These are phyloP conservation scores for Acidiella bohemica DNA, from an alignment of 495 filamentous ascomycete species.

Conservation along the genomic window DNA sequence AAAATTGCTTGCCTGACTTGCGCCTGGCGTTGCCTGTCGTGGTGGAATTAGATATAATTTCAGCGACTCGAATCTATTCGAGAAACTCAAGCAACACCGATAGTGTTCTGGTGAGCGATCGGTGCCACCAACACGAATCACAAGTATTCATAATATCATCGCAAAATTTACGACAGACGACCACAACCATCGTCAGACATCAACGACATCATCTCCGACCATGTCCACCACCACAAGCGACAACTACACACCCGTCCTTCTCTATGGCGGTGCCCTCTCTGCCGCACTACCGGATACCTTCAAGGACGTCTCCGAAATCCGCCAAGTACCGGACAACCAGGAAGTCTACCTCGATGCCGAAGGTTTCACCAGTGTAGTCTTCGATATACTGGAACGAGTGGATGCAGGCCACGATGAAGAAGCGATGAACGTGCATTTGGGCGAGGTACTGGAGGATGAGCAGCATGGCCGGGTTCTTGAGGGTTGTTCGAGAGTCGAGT, in stretches of 20 bases:
- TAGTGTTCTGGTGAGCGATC: too few relatives aligned
- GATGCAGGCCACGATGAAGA: slow-evolving; percentile 37
- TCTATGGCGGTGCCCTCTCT: slow-evolving; percentile 73
- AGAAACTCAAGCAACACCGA: too few relatives aligned
- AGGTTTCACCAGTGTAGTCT: slow-evolving; percentile 66
- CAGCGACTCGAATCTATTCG: too few relatives aligned
- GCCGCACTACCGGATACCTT: slow-evolving; percentile 59
- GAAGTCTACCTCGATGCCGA: slow-evolving; percentile 77
- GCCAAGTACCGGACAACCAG: slow-evolving; percentile 86
- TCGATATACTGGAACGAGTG: slow-evolving; percentile 80
- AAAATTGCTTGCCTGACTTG: too few relatives aligned
- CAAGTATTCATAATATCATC: too few relatives aligned
- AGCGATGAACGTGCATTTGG: slow-evolving; percentile 61
- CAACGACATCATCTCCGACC: not conserved
- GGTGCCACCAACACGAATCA: too few relatives aligned
- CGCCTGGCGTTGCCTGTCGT: too few relatives aligned
- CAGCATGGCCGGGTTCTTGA: too few relatives aligned
- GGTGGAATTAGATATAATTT: too few relatives aligned
- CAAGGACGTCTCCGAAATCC: slow-evolving; percentile 68
- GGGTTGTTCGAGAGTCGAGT: too few relatives aligned
- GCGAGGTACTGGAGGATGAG: slow-evolving; percentile 47
- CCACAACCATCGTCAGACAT: not conserved
- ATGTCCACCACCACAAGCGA: not conserved
- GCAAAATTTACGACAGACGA: too few relatives aligned
- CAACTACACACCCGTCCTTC: slow-evolving; percentile 32